phyloP scores from a whole-genome alignment of 2,329 filamentous ascomycete species.

The Aspergillus ruber region DNA sequence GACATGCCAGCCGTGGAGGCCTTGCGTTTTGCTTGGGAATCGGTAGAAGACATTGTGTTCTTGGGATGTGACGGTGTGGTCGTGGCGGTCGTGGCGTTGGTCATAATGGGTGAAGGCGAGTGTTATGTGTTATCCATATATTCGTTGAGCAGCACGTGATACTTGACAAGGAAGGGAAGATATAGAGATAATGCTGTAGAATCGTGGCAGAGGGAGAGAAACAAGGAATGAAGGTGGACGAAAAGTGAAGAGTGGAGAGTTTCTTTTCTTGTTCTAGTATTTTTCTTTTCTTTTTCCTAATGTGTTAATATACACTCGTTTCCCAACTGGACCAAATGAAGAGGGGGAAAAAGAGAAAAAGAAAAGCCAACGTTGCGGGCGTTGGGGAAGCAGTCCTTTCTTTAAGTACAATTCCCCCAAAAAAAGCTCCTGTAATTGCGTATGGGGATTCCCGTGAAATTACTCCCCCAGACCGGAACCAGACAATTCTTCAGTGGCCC shows the following conservation, averaged over 20 bases:
- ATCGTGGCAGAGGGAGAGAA: background rate
- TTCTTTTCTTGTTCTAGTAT: constrained; percentile 9
- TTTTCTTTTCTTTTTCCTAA: constrained; percentile 2
- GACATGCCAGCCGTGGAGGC: constrained; percentile 51
- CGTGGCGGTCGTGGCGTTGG: constrained; percentile 8
- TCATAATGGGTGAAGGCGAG: background rate
- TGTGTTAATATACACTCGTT: background rate
- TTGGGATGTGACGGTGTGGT: no score
- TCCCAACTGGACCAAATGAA: background rate
- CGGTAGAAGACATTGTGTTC: constrained; percentile 6
- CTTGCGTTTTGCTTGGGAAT: constrained; percentile 49
- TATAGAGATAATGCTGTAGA: background rate
- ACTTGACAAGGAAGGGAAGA: constrained; percentile 1
- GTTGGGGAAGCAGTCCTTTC: background rate
- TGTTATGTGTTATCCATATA: background rate
- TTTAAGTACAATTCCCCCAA: background rate
- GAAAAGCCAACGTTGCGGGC: background rate
- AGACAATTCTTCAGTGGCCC: background rate
- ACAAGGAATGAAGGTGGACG: background rate
- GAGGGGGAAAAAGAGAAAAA: background rate
- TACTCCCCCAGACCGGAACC: constrained; percentile 24
- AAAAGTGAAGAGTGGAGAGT: constrained; percentile 19
- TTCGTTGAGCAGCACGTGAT: background rate
- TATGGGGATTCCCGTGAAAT: constrained; percentile 1
- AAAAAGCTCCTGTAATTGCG: background rate